Evolutionary conservation across 2,329 filamentous ascomycete genomes (phyloP).

Genomic region (Ceratocystis variospora): DNA sequence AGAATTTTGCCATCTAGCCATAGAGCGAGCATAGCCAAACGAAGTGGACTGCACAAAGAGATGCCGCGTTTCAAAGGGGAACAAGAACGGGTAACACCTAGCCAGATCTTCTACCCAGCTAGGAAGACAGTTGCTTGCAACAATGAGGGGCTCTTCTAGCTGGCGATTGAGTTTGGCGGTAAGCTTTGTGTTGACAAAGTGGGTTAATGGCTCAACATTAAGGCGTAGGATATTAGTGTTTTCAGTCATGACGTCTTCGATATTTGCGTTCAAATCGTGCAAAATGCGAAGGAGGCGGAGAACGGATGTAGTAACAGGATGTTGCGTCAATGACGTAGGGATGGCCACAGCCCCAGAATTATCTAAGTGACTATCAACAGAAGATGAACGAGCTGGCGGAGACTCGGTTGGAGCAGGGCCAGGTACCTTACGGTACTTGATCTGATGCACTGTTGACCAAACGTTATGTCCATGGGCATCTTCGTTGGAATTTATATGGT

Average conservation of each 20-base stretch:
- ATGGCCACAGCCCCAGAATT: constrained; percentile 41
- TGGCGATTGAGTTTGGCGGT: constrained; percentile 96
- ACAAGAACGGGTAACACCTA: constrained; percentile 86
- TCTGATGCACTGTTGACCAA: constrained; percentile 80
- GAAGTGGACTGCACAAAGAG: constrained; percentile 95
- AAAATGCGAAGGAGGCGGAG: constrained; percentile 77
- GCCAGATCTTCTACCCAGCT: constrained; percentile 94
- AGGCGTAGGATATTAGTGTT: constrained; percentile 57
- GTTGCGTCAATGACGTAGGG: constrained; percentile 67
- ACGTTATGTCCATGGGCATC: constrained; percentile 49
- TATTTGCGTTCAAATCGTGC: constrained; percentile 82
- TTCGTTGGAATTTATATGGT: constrained; percentile 34
- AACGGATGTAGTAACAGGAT: constrained; percentile 75
- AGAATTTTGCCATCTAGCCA: constrained; percentile 92
- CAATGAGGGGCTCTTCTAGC: constrained; percentile 88
- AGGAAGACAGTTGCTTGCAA: constrained; percentile 90
- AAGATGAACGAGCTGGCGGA: constrained; percentile 32
- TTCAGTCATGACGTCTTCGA: constrained; percentile 77
- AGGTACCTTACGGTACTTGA: constrained; percentile 77
- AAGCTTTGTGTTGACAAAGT: constrained; percentile 97
- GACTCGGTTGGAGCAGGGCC: constrained; percentile 63
- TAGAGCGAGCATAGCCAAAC: constrained; percentile 92
- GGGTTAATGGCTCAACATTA: constrained; percentile 69
- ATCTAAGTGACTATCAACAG: constrained; percentile 2
- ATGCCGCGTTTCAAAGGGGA: constrained; percentile 94